These are phyloP conservation scores for Jacaranda copaia DNA, from an alignment of 257 asterid species.

Conservation along the genomic window DNA sequence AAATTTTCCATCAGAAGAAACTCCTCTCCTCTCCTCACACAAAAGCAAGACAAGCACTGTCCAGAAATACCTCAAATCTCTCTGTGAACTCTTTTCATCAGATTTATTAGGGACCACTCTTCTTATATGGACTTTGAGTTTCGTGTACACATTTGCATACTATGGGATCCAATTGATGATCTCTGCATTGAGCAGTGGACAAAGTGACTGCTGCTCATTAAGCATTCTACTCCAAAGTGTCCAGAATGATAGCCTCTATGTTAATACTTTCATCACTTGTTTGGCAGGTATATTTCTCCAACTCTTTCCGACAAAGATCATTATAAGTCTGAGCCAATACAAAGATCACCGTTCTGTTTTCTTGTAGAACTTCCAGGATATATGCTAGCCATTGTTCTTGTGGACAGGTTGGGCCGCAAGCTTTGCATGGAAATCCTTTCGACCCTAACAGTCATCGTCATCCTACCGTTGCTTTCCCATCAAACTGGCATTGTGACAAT, in stretches of 20 bases:
- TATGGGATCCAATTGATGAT: constrained; percentile 44
- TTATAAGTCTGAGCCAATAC: background rate
- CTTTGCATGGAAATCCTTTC: constrained; percentile 37
- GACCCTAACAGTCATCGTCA: constrained; percentile 29
- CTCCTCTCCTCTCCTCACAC: constrained; percentile 27
- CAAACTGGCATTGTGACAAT: constrained; percentile 40
- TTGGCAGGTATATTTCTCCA: constrained; percentile 34
- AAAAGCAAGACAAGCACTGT: background rate
- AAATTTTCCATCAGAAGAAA: background rate
- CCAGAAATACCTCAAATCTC: background rate
- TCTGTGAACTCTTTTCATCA: constrained; percentile 30
- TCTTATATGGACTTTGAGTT: constrained; percentile 38
- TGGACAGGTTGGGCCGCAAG: constrained; percentile 52
- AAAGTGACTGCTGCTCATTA: constrained; percentile 23
- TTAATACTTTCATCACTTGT: constrained; percentile 30
- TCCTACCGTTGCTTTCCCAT: constrained; percentile 41
- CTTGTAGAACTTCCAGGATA: constrained; percentile 47
- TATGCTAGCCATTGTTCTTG: constrained; percentile 36
- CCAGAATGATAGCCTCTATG: constrained; percentile 34
- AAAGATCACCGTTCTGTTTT: background rate
- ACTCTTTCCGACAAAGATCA: background rate
- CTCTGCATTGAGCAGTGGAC: constrained; percentile 40
- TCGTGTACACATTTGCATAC: constrained; percentile 38
- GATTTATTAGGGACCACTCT: constrained; percentile 38
- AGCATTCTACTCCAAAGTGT: background rate